A percentile compares a stretch with the other conserved stretches of the same genome.
Evolutionary conservation across 257 asterid species (phyloP).

Genomic region (Nicotiana benthamiana): DNA sequence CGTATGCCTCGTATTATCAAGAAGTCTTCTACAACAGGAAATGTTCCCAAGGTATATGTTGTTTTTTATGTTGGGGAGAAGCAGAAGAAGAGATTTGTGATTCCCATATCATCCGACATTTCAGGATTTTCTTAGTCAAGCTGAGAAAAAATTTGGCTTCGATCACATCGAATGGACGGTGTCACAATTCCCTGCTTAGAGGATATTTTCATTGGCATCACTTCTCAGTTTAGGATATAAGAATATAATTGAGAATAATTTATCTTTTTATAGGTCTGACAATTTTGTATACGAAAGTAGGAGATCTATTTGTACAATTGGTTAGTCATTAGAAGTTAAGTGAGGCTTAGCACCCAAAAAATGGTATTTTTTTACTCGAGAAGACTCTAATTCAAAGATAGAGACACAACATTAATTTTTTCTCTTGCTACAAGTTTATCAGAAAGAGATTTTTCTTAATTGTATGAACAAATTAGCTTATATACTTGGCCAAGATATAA

Average conservation of each 20-base stretch:
- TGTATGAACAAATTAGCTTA: not conserved
- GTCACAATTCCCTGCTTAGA: slow-evolving; percentile 39
- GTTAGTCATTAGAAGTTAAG: not conserved
- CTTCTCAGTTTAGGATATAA: slow-evolving; percentile 15
- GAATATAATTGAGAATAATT: not conserved
- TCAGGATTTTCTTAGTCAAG: slow-evolving; percentile 30
- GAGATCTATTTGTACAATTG: not conserved
- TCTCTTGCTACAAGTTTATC: not conserved
- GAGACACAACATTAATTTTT: not conserved
- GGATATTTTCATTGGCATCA: slow-evolving; percentile 25
- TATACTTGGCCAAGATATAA: too few species aligned
- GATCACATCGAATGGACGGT: slow-evolving; percentile 56
- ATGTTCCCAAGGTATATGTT: slow-evolving; percentile 48
- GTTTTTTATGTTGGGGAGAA: slow-evolving; percentile 47
- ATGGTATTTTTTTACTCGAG: not conserved
- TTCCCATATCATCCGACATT: slow-evolving; percentile 31
- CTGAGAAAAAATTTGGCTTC: slow-evolving; percentile 33
- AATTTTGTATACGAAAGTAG: not conserved
- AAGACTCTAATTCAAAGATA: not conserved
- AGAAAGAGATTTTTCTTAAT: not conserved
- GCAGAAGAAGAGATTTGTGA: slow-evolving; percentile 28
- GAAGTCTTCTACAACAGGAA: not conserved
- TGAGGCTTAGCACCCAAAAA: not conserved
- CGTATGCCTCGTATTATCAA: not conserved
- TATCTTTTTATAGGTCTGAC: not conserved